These are phyloP conservation scores for Xylogone sp. DNA, from an alignment of 2,329 filamentous ascomycete genomes.

Conservation along the genomic window DNA sequence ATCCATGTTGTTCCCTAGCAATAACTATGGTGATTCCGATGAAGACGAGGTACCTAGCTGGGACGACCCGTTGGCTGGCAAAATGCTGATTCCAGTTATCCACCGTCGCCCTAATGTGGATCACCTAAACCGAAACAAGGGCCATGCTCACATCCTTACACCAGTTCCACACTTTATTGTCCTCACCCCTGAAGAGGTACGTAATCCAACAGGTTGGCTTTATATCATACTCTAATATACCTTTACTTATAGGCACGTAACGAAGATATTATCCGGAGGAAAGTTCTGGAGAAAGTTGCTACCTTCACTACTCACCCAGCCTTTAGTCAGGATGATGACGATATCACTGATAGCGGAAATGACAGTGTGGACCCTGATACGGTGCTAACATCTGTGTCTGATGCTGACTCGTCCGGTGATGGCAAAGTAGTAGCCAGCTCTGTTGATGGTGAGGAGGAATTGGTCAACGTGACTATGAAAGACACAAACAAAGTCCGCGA, in stretches of 20 bases:
- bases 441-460: constrained; percentile 82
- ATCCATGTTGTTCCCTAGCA: constrained; percentile 45
- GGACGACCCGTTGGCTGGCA: constrained; percentile 60
- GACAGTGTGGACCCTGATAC: constrained; percentile 64
- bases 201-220: constrained; percentile 1
- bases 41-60: constrained; percentile 45
- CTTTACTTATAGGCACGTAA: constrained; percentile 37
- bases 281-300: constrained; percentile 71
- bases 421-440: constrained; percentile 72
- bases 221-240: constrained; percentile 12
- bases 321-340: constrained; percentile 37
- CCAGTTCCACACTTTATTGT: constrained; percentile 65
- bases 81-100: constrained; percentile 67
- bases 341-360: constrained; percentile 38
- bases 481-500: constrained; percentile 40
- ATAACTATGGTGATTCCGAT: constrained; percentile 40
- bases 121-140: constrained; percentile 17
- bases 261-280: constrained; percentile 72
- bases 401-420: constrained; percentile 64
- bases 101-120: constrained; percentile 47
- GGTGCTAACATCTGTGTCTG: constrained; percentile 59
- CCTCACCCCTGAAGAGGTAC: constrained; percentile 69
- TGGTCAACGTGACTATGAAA: constrained; percentile 87
- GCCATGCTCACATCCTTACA: constrained; percentile 7
- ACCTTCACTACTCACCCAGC: constrained; percentile 71